phyloP scores from a whole-genome alignment of 768 basidiomycete species.

The Termitomyces eurrhizus region DNA sequence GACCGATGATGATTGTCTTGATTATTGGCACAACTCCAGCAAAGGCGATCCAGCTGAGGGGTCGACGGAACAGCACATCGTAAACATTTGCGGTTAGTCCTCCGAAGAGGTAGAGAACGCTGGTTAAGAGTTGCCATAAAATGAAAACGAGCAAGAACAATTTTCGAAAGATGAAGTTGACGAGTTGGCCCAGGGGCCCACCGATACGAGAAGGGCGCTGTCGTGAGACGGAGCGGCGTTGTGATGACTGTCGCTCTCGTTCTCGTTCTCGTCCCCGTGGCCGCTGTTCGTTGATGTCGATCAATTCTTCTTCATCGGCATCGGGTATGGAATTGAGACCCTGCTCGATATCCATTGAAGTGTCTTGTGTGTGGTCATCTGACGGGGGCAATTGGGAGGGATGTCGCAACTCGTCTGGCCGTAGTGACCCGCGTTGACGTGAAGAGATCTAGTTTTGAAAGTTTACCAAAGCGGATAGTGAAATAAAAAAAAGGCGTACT shows the following conservation, averaged over 20 bases:
- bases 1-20: constrained; percentile 40
- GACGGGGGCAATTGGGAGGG: constrained; percentile 25
- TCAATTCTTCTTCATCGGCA: constrained; percentile 47
- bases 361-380: constrained; percentile 25
- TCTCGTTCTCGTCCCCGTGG: not conserved
- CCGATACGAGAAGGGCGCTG: constrained; percentile 33
- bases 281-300: constrained; percentile 20
- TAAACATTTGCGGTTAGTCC: constrained; percentile 45
- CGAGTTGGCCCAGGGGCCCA: constrained; percentile 37
- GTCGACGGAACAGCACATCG: constrained; percentile 47
- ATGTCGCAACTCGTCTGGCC: constrained; percentile 30
- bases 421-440: constrained; percentile 28
- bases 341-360: constrained; percentile 42
- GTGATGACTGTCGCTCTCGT: constrained; percentile 6
- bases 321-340: constrained; percentile 64
- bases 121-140: constrained; percentile 28
- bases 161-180: constrained; percentile 27
- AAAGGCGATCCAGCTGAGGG: constrained; percentile 36
- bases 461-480: constrained; percentile 1
- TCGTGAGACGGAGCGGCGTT: constrained; percentile 30
- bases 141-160: constrained; percentile 19
- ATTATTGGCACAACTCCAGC: constrained; percentile 22
- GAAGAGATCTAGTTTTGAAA: constrained; percentile 20
- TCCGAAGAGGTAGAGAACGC: constrained; percentile 40
- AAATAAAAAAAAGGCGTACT: constrained; percentile 29